phyloP scores from a whole-genome alignment of 1,139 yeast species.

The Ogataea hybrid region DNA sequence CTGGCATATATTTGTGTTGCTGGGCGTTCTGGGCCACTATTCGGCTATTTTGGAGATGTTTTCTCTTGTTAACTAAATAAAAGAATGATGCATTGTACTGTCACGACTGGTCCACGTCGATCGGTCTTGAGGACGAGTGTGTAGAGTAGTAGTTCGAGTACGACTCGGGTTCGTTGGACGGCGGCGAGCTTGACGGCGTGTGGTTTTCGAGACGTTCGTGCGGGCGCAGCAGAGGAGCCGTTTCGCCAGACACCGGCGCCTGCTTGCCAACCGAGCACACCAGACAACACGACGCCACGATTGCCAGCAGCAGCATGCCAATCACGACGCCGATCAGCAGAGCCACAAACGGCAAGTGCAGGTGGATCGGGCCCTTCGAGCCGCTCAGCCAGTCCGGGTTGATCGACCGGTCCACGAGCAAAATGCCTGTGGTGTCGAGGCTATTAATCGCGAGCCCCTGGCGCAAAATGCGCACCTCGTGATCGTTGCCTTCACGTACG shows the following conservation, averaged over 20 bases:
- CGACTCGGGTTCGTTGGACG: slow-evolving; percentile 5
- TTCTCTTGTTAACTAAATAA: slow-evolving; percentile 5
- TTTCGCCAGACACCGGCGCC: slow-evolving; percentile 10
- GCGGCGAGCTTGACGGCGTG: not conserved
- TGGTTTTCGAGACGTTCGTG: slow-evolving; percentile 2
- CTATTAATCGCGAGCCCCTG: slow-evolving; percentile 61
- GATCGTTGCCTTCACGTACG: slow-evolving; percentile 49
- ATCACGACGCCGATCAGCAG: slow-evolving; percentile 62
- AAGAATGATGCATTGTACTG: slow-evolving; percentile 1
- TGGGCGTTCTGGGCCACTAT: slow-evolving; percentile 88
- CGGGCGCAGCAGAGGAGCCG: slow-evolving; percentile 17
- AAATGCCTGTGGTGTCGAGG: slow-evolving; percentile 49
- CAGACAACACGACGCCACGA: slow-evolving; percentile 37
- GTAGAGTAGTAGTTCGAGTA: slow-evolving; percentile 26
- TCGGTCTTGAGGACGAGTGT: slow-evolving; percentile 25
- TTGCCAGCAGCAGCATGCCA: slow-evolving; percentile 45
- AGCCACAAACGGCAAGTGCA: slow-evolving; percentile 65
- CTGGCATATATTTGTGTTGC: slow-evolving; percentile 93
- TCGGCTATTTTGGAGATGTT: slow-evolving; percentile 72
- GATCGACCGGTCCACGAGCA: slow-evolving; percentile 69
- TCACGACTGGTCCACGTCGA: slow-evolving; percentile 17
- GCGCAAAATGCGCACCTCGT: too few species aligned
- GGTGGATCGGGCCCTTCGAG: slow-evolving; percentile 43
- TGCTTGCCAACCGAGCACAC: slow-evolving; percentile 29
- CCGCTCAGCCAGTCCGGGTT: slow-evolving; percentile 61